phyloP scores from a whole-genome alignment of 345 rosid species.

The Salix purpurea region DNA sequence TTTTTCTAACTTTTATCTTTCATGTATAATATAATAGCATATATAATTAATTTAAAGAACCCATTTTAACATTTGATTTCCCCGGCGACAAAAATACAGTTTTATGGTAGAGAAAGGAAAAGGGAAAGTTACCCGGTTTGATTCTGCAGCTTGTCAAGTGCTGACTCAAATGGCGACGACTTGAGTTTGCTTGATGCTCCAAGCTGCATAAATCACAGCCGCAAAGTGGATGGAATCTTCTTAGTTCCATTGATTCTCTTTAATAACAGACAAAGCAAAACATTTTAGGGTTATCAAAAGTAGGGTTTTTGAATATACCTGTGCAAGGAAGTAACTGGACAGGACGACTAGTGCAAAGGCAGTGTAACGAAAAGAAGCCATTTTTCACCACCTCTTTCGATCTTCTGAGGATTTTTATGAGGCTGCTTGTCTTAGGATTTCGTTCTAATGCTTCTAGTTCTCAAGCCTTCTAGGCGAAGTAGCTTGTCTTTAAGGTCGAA shows the following conservation, averaged over 20 bases:
- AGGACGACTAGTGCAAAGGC: not conserved
- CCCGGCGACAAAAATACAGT: not conserved
- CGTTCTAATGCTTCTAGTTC: not conserved
- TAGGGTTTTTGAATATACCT: not conserved
- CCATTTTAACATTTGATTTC: not conserved
- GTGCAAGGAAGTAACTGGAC: not conserved
- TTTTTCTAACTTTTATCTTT: not conserved
- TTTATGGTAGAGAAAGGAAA: not conserved
- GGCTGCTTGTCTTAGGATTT: not conserved
- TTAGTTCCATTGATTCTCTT: not conserved
- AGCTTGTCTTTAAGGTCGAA: no score
- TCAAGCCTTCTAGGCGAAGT: no score
- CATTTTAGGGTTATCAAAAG: not conserved
- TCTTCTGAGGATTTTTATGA: not conserved
- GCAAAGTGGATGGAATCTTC: not conserved
- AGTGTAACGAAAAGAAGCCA: not conserved
- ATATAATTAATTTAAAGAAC: not conserved
- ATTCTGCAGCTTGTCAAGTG: conserved; percentile 10
- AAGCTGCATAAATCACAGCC: not conserved
- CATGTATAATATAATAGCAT: not conserved
- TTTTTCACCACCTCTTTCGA: not conserved
- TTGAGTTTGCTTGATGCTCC: not conserved
- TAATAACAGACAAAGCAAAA: not conserved
- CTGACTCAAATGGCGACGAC: not conserved
- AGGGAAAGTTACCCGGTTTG: conserved; percentile 1